Percentiles rank a stretch among this genome's conserved stretches.
Evolutionary conservation across 805 yeast species (phyloP).

Genomic region (Metschnikowia chrysomelidarum): DNA sequence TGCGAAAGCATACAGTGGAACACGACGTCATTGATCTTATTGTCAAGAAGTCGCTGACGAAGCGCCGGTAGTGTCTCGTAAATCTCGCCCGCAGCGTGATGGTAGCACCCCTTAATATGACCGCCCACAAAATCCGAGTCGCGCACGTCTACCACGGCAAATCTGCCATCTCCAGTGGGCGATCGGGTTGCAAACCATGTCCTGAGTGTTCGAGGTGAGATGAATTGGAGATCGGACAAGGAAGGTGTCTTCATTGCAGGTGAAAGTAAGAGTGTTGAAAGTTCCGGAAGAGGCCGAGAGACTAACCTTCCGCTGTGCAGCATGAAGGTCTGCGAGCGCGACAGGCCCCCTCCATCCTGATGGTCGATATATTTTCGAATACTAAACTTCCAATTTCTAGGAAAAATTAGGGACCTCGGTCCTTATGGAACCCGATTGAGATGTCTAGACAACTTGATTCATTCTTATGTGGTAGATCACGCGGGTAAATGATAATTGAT

Average conservation of each 20-base stretch:
- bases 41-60: slow-evolving; percentile 28
- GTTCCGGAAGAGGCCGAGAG: no score
- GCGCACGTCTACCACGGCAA: slow-evolving; percentile 76
- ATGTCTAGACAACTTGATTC: no score
- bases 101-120: slow-evolving; percentile 55
- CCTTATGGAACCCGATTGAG: no score
- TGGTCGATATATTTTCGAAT: no score
- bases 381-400: no score
- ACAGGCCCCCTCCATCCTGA: no score
- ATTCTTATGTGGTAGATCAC: no score
- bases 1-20: slow-evolving; percentile 93
- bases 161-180: slow-evolving; percentile 37
- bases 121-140: slow-evolving; percentile 84
- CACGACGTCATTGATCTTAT: slow-evolving; percentile 51
- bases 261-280: neutral
- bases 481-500: no score
- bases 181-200: slow-evolving; percentile 45
- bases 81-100: slow-evolving; percentile 54
- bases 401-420: no score
- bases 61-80: slow-evolving; percentile 37
- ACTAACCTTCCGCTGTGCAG: no score
- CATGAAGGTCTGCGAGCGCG: no score
- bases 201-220: slow-evolving; percentile 45
- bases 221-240: slow-evolving; percentile 43
- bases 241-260: slow-evolving; percentile 16